phyloP scores from a whole-genome alignment of 1,139 yeast genomes.

The Lodderomyces theae region DNA sequence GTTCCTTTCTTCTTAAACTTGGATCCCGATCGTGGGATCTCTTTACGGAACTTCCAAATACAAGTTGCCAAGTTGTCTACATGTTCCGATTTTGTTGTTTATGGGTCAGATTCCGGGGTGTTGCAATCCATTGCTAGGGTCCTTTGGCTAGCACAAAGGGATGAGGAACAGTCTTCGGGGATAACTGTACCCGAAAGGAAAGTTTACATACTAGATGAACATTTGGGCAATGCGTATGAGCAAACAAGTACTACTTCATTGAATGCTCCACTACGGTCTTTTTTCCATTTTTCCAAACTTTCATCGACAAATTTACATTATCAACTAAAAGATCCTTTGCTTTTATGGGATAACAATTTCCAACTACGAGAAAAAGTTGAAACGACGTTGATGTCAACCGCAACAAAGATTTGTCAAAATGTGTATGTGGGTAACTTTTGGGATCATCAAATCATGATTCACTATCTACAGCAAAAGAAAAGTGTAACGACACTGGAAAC shows the following conservation, averaged over 20 bases:
- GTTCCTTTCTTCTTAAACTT: conserved; percentile 54
- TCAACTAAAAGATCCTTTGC: conserved; percentile 7
- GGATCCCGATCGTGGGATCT: conserved; percentile 67
- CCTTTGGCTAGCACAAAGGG: conserved; percentile 53
- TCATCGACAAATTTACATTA: conserved; percentile 6
- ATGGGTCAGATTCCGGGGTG: conserved; percentile 37
- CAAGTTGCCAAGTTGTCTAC: conserved; percentile 71
- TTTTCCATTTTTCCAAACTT: conserved; percentile 10
- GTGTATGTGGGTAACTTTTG: conserved; percentile 81
- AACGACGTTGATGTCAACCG: conserved; percentile 79
- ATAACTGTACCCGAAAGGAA: conserved; percentile 12
- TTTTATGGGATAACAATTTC: conserved; percentile 68
- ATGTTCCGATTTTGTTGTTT: conserved; percentile 68
- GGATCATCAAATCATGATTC: conserved; percentile 42
- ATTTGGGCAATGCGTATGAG: conserved; percentile 2
- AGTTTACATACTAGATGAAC: conserved; percentile 18
- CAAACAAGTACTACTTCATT: background rate
- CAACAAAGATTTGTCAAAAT: conserved; percentile 53
- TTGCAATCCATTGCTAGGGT: conserved; percentile 48
- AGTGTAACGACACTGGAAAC: background rate
- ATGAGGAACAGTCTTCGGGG: conserved; percentile 20
- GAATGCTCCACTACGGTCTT: conserved; percentile 7
- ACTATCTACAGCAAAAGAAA: conserved; percentile 20
- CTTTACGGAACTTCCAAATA: conserved; percentile 71
- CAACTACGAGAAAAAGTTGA: conserved; percentile 75